Conservation (phyloP, 1,284 basidiomycete species). For the Cutaneotrichosporon sp. region DNA sequence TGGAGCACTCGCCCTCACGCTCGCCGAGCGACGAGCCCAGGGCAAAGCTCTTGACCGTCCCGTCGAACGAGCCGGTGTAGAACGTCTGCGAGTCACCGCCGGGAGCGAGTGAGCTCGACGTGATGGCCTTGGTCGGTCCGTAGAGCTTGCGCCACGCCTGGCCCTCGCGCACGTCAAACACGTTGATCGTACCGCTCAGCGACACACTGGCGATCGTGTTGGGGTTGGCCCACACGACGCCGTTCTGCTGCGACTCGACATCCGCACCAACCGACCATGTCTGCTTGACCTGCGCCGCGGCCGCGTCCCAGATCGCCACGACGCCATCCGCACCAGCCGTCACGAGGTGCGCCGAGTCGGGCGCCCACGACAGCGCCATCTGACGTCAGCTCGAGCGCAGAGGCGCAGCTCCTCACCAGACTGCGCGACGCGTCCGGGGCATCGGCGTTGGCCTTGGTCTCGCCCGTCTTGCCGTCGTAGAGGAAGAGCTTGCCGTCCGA, state of each 20-base stretch:
- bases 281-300: conserved; percentile 65
- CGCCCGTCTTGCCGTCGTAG: conserved; percentile 89
- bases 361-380: conserved; percentile 74
- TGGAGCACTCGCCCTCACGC: conserved; percentile 55
- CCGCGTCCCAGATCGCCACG: conserved; percentile 86
- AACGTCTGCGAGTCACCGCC: conserved; percentile 59
- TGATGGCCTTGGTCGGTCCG: conserved; percentile 78
- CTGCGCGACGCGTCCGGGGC: conserved; percentile 60
- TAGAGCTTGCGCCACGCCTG: conserved; percentile 65
- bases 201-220: conserved; percentile 81
- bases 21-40: conserved; percentile 28
- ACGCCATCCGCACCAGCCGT: conserved; percentile 87
- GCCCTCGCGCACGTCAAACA: conserved; percentile 74
- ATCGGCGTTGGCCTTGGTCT: conserved; percentile 67
- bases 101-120: conserved; percentile 60
- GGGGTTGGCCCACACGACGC: conserved; percentile 76
- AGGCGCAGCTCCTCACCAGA: conserved; percentile 46
- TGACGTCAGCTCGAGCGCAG: conserved; percentile 56
- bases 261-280: conserved; percentile 72
- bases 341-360: conserved; percentile 69
- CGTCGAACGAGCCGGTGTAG: conserved; percentile 80
- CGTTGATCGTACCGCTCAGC: conserved; percentile 76
- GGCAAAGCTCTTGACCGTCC: conserved; percentile 68
- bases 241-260: conserved; percentile 77
- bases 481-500: conserved; percentile 86